A percentile compares a stretch with the other conserved stretches of the same genome.
Conservation (phyloP, 345 rosid genomes). For the Balakata baccata region DNA sequence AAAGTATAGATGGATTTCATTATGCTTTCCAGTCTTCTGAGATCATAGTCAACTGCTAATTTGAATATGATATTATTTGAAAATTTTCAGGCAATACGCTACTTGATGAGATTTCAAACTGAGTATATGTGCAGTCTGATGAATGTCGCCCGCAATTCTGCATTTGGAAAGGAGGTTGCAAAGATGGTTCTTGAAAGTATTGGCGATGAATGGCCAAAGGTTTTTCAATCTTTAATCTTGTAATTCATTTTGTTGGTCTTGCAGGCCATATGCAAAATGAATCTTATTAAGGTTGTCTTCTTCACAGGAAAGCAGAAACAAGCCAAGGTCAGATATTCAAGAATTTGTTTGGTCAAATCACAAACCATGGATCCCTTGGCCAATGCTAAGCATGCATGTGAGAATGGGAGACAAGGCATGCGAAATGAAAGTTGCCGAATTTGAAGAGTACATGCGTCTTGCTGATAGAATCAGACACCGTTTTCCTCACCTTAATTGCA, state of each 20-base stretch:
- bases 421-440: conserved; percentile 78
- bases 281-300: background rate
- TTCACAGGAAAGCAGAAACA: conserved; percentile 32
- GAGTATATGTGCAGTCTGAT: conserved; percentile 74
- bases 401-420: conserved; percentile 98
- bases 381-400: conserved; percentile 90
- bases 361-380: conserved; percentile 86
- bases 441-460: conserved; percentile 64
- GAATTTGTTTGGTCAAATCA: conserved; percentile 73
- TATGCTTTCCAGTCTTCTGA: background rate
- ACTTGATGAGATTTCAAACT: conserved; percentile 78
- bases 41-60: background rate
- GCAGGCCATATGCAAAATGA: background rate
- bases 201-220: conserved; percentile 56
- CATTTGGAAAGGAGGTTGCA: conserved; percentile 83
- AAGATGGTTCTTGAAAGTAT: conserved; percentile 50
- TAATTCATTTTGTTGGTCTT: background rate
- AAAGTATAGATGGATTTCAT: background rate
- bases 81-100: conserved; percentile 56
- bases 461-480: conserved; percentile 55
- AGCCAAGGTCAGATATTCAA: conserved; percentile 52
- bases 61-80: background rate
- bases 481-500: conserved; percentile 63
- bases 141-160: conserved; percentile 73
- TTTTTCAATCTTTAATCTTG: conserved; percentile 7